Base-by-base conservation (phyloP, 192 early-diverging fungal species). In the Backusella psychrophila region DNA sequence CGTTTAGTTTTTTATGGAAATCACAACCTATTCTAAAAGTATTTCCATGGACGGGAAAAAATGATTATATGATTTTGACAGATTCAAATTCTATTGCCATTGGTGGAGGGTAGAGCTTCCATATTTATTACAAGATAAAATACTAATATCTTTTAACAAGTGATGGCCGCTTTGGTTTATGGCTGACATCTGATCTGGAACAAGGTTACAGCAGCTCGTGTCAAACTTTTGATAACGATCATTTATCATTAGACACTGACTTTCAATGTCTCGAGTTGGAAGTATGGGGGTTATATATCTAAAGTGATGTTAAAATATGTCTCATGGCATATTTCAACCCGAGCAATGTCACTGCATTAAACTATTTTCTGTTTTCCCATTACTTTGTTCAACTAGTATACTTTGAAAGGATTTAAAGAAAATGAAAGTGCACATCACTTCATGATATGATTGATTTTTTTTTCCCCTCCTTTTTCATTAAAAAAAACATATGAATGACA, bases 211-310 rank as follows among this genome's bases (percentile, higher is more conserved):
- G 91, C 1, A 86, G 84, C 5, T 75, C 77, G 39, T 95, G 92
- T 72, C 89, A 87, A n/a, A 94, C 93, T 17, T 95, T 92, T 83
- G 89, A 93, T 73, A 95, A 95, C 67, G 90, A 95, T 46, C 65
- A 35, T 52, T 63, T 83, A 35, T 39, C 77, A 9, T 49, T 33
- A 31, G 33, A 63, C 15, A 72, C 75, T 44, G 77, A 83, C 56
- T 81, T 83, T 34, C 38, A 75, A 21, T 80, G 80, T 31, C 69
- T 83, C 17, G 76, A 83, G 35, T 73, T 80, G 14, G 80, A 83
- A 71, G 36, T 83, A 36, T 83, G 79, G 81, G 75, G 74, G 7
- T 76, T 82, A 44, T 21, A 38, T 9, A 44, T 75, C n/a, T 80
- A 74, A 63, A 21, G 2, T 39, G 38, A 39, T 39, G 11, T 2